These are phyloP conservation scores for Phaffia rhodozyma DNA, from an alignment of 1,284 basidiomycete genomes.

Conservation along the genomic window DNA sequence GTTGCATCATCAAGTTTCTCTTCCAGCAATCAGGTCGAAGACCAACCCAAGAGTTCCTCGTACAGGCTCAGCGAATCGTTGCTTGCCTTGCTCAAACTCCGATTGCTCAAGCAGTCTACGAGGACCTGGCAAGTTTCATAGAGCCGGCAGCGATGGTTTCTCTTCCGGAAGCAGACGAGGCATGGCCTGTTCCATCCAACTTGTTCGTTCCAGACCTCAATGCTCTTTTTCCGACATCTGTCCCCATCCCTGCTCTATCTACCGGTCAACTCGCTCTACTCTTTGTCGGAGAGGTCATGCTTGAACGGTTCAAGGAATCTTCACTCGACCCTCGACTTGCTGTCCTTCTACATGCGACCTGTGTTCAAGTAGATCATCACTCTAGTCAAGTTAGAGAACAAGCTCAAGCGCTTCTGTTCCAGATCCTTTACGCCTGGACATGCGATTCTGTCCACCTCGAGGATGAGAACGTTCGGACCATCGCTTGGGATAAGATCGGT, in stretches of 20 bases:
- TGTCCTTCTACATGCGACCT: constrained; percentile 63
- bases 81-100: constrained; percentile 71
- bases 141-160: constrained; percentile 66
- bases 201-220: constrained; percentile 29
- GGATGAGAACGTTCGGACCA: constrained; percentile 19
- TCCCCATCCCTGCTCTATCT: constrained; percentile 38
- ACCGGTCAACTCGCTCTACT: constrained; percentile 79
- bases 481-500: constrained; percentile 31
- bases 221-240: constrained; percentile 27
- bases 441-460: constrained; percentile 23
- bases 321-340: constrained; percentile 53
- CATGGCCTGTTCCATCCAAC: not conserved
- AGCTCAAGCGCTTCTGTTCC: constrained; percentile 63
- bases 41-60: constrained; percentile 62
- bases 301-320: constrained; percentile 61
- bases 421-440: constrained; percentile 64
- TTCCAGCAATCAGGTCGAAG: constrained; percentile 79
- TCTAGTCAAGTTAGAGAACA: constrained; percentile 55
- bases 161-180: constrained; percentile 54
- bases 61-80: constrained; percentile 67
- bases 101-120: constrained; percentile 61
- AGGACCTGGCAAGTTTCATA: constrained; percentile 71
- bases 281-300: constrained; percentile 68
- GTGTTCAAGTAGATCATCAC: constrained; percentile 73
- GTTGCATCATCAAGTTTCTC: constrained; percentile 68